Base-by-base conservation (phyloP, 305 asterid genomes). In the Fraxinus platypoda region DNA sequence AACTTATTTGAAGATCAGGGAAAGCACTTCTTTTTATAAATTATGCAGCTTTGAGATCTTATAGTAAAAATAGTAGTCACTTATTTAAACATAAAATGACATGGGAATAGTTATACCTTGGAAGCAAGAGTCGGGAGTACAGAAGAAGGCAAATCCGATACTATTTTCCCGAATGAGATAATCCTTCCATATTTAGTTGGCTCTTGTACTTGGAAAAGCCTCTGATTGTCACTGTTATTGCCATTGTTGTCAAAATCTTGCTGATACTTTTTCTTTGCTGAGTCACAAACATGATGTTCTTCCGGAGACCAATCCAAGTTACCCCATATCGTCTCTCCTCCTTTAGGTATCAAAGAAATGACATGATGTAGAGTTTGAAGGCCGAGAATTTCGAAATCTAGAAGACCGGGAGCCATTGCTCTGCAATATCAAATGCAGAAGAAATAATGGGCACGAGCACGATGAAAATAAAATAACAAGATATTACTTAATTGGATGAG, bases 291-390 rank as follows among this genome's bases (percentile, higher is more conserved):
- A 75, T 92, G 89, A 79, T 87, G 91, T 85, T 92, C 98, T 82
- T 96, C 98, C 0, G 98, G 98, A 33, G 98, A 90, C 93, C 89
- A 91, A 85, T 94, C 94, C 84, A 90, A 81, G 90, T 86, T 75
- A 0, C 99, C 99, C 99, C 99, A 96, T 68, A 94, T 87, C 17
- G 95, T 76, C 74, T 96, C 99, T 57, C 99, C 99, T 1, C 99
- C 99, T 91, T 92, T 96, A 17, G 99, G 99, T 62, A 92, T 71
- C 91, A 96, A 84, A 3, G 98, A 93, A 75, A 92, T 91, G 11
- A 92, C 90, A 74, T 94, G 98, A 82, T 94, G 93, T 73, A 93
- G 78, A 6, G 97, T 90, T 82, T 93, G 97, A 86, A 93, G 82
- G 70, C 98, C 92, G 2, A 94, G 86, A 23, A 86, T 87, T 77